Percentiles rank a stretch among this genome's conserved stretches.
Evolutionary conservation across 129 eudicot species (phyloP).

Genomic region (Saposhnikovia divaricata): DNA sequence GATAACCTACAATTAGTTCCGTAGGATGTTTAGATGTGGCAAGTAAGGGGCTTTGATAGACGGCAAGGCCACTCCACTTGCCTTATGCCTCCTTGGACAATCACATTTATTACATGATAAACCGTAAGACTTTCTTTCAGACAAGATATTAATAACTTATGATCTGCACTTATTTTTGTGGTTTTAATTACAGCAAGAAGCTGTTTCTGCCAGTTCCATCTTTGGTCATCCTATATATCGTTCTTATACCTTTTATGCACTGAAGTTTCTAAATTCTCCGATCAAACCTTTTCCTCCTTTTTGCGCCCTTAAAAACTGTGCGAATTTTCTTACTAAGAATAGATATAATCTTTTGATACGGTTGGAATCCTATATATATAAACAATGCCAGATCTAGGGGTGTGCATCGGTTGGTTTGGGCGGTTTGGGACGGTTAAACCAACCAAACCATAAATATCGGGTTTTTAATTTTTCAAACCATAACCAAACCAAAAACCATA

Average conservation of each 20-base stretch:
- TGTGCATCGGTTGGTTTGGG: too few species aligned
- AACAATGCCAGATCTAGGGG: too few species aligned
- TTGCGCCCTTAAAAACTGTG: background rate
- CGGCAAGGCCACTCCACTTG: background rate
- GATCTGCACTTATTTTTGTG: background rate
- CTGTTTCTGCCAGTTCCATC: background rate
- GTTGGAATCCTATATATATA: background rate
- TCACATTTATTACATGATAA: background rate
- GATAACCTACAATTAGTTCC: background rate
- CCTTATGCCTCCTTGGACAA: background rate
- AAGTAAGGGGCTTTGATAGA: background rate
- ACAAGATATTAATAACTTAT: background rate
- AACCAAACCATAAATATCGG: too few species aligned
- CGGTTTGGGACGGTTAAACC: too few species aligned
- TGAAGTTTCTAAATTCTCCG: background rate
- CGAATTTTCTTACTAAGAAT: background rate
- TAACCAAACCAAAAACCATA: too few species aligned
- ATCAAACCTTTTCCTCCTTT: background rate
- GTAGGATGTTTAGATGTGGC: background rate
- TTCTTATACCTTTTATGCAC: background rate
- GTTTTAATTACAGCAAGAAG: background rate
- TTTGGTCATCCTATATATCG: background rate
- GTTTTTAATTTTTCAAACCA: too few species aligned
- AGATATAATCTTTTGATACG: background rate
- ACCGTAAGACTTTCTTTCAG: background rate